Conservation (phyloP, 441 rosid genomes). For the Capsella rubella region DNA sequence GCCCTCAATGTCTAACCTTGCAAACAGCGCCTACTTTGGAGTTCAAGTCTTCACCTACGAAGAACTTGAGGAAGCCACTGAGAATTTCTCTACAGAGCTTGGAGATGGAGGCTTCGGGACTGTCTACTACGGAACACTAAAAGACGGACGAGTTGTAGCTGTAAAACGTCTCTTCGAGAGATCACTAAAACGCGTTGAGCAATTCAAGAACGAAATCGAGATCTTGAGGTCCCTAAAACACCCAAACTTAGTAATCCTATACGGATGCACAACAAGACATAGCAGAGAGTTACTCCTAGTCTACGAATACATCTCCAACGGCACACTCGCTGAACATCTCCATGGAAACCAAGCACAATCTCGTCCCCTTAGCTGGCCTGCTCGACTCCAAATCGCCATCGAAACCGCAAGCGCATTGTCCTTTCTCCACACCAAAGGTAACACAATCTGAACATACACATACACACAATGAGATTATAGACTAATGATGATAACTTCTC, state of each 20-base stretch:
- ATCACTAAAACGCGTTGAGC: slow-evolving; percentile 63
- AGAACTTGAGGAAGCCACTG: slow-evolving; percentile 87
- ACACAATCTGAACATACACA: slow-evolving; percentile 14
- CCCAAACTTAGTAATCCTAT: slow-evolving; percentile 61
- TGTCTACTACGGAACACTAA: slow-evolving; percentile 79
- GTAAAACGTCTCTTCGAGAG: slow-evolving; percentile 72
- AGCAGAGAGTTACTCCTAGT: slow-evolving; percentile 70
- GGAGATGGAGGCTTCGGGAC: slow-evolving; percentile 94
- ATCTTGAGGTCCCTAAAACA: slow-evolving; percentile 63
- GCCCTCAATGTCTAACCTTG: slow-evolving; percentile 52
- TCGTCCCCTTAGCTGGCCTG: slow-evolving; percentile 52
- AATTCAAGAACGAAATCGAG: slow-evolving; percentile 71
- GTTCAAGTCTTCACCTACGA: slow-evolving; percentile 71
- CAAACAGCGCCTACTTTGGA: slow-evolving; percentile 68
- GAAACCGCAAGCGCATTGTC: slow-evolving; percentile 68
- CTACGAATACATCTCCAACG: slow-evolving; percentile 72
- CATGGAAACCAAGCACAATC: slow-evolving; percentile 53
- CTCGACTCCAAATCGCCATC: slow-evolving; percentile 65
- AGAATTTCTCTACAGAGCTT: slow-evolving; percentile 72
- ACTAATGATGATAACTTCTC: neutral
- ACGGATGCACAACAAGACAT: slow-evolving; percentile 69
- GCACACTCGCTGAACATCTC: slow-evolving; percentile 76
- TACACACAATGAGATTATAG: neutral
- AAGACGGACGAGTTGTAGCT: slow-evolving; percentile 68
- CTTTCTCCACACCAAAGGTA: slow-evolving; percentile 57